Base-by-base conservation (phyloP, 768 basidiomycete genomes). In the Tricholoma sp. region DNA sequence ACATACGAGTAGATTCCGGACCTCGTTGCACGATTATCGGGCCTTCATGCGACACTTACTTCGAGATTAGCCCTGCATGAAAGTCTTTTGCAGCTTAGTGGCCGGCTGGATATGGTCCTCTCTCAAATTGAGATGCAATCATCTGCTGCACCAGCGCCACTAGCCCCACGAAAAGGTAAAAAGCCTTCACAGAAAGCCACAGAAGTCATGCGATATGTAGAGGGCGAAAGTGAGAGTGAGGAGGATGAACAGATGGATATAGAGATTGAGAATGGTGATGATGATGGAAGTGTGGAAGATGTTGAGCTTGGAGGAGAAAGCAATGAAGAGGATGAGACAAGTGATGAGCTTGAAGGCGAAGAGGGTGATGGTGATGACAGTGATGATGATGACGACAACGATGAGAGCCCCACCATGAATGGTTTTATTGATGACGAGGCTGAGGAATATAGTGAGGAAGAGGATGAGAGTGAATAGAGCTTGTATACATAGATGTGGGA, bases 51-150 rank as follows among this genome's bases (percentile, higher is more conserved):
- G 18, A 87, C 88, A 5, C 77, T 99, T 39, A 84, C 88, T 2
- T 79, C 87, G 31, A 84, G 97, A 19, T 74, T 97, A 32, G 79
- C 86, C 22, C 74, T 98, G 47, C 91, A 97, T 60, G 88, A 93
- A 60, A 90, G 86, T 57, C 78, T 99, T 18, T 77, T 95, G 9
- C 84, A 89, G 2, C 78, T 99, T 41, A 90, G 85, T 58, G 97
- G 97, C 24, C 84, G 93, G 56, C 78, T 98, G 27, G 96, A 98
- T 67, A 90, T 94, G 77, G 91, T 97, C 21, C 79, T 98, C 50
- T 89, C 93, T 0, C 97, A 98, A 68, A 89, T 98, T 55, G 91
- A 95, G 68, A 81, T 94, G 74, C 84, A 95, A 19, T 83, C 89
- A 27, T 84, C 89, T n/a, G 75, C 79, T 12, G 82, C 83, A 10